phyloP scores from a whole-genome alignment of 805 yeast genomes.

The Hanseniaspora valbyensis region DNA sequence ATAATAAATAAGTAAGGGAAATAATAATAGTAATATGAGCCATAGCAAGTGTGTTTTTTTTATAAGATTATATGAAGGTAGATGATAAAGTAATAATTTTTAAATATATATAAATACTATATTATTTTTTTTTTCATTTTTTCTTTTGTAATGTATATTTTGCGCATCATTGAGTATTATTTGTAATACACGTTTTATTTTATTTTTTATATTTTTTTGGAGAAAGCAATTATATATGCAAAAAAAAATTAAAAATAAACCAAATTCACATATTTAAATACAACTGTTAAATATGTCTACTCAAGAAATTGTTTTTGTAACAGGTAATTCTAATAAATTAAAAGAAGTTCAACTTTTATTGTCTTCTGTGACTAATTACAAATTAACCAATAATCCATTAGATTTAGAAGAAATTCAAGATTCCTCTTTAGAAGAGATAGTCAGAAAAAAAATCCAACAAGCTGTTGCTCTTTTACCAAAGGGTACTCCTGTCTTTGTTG shows the following conservation, averaged over 20 bases:
- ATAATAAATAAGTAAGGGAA: background rate
- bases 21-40: too few species aligned
- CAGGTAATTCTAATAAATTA: slow-evolving; percentile 83
- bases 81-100: too few species aligned
- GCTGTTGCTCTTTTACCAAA: slow-evolving; percentile 51
- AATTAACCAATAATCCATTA: slow-evolving; percentile 49
- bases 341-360: slow-evolving; percentile 74
- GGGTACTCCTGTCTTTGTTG: slow-evolving; percentile 78
- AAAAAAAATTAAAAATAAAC: background rate
- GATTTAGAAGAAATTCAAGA: slow-evolving; percentile 93
- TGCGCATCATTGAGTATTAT: too few species aligned
- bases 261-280: background rate
- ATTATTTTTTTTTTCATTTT: too few species aligned
- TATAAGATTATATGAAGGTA: too few species aligned
- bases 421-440: slow-evolving; percentile 61
- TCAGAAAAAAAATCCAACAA: slow-evolving; percentile 59
- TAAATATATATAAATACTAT: too few species aligned
- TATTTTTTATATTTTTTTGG: too few species aligned
- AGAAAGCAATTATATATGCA: too few species aligned
- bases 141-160: too few species aligned
- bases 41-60: too few species aligned
- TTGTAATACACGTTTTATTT: too few species aligned
- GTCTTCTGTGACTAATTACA: slow-evolving; percentile 23
- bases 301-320: slow-evolving; percentile 52
- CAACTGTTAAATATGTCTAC: background rate